A percentile compares a stretch with the other conserved stretches of the same genome.
These are phyloP conservation scores for Abrus pulchellus DNA, from an alignment of 306 rosid genomes.

Conservation along the genomic window DNA sequence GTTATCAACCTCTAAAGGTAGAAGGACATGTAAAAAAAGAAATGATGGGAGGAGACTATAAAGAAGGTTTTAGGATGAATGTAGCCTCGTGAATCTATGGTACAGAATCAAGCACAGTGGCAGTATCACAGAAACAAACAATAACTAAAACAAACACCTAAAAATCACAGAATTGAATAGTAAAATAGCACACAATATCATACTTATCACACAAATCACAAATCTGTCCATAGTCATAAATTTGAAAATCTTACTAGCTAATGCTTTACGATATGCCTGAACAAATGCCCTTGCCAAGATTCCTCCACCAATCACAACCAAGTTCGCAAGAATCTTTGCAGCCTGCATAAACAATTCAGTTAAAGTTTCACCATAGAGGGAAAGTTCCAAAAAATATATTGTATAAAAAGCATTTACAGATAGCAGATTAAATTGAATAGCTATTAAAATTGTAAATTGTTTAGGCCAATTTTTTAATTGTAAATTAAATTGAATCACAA, in stretches of 20 bases:
- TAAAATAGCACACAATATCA: background rate
- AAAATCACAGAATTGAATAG: background rate
- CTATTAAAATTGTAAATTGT: no score
- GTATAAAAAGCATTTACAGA: background rate
- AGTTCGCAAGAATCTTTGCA: constrained; percentile 82
- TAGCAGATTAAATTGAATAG: background rate
- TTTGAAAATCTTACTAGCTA: constrained; percentile 66
- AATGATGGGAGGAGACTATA: background rate
- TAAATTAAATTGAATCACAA: no score
- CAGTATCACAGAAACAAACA: background rate
- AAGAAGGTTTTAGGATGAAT: background rate
- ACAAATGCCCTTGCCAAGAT: constrained; percentile 80
- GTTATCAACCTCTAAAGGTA: background rate
- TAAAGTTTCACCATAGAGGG: background rate
- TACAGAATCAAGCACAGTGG: background rate
- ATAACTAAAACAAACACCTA: background rate
- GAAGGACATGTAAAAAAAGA: background rate
- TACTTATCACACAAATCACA: constrained; percentile 20
- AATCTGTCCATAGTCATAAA: background rate
- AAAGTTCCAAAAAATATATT: background rate
- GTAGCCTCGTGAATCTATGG: background rate
- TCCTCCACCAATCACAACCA: constrained; percentile 83
- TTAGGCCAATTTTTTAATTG: no score
- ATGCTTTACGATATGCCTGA: constrained; percentile 91
- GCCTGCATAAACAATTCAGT: constrained; percentile 64